phyloP scores from a whole-genome alignment of 805 yeast species.

The Zygosaccharomyces pseudorouxii region DNA sequence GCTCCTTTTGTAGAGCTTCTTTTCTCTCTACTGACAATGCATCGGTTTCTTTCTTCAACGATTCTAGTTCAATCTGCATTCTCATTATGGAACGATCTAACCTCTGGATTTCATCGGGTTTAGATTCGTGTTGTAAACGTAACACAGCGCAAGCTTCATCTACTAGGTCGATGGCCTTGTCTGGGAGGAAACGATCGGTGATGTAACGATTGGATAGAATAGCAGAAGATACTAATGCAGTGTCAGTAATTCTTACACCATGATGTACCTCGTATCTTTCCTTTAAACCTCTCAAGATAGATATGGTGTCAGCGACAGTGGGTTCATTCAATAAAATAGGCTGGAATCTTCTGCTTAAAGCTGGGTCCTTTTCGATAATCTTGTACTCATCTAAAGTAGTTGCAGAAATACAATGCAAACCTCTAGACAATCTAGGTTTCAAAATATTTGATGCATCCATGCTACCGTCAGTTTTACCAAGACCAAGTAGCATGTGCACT shows the following conservation, averaged over 20 bases:
- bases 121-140: conserved; percentile 91
- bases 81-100: conserved; percentile 89
- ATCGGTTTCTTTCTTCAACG: conserved; percentile 89
- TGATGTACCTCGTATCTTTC: conserved; percentile 96
- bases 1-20: conserved; percentile 63
- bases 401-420: conserved; percentile 93
- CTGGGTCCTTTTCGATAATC: conserved; percentile 94
- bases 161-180: conserved; percentile 92
- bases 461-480: conserved; percentile 91
- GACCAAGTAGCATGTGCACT: conserved; percentile 79
- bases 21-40: conserved; percentile 74
- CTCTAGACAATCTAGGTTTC: conserved; percentile 92
- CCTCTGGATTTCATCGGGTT: conserved; percentile 89
- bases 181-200: conserved; percentile 88
- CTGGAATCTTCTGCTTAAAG: conserved; percentile 89
- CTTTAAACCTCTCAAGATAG: conserved; percentile 87
- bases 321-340: conserved; percentile 87
- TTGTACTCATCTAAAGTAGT: conserved; percentile 93
- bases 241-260: conserved; percentile 90
- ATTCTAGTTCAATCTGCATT: conserved; percentile 89
- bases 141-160: conserved; percentile 97
- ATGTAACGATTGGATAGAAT: conserved; percentile 84
- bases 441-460: conserved; percentile 92
- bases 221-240: conserved; percentile 92
- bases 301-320: conserved; percentile 81